Base-by-base conservation (phyloP, 2,329 filamentous ascomycete species). In the Endothia cerciana region DNA sequence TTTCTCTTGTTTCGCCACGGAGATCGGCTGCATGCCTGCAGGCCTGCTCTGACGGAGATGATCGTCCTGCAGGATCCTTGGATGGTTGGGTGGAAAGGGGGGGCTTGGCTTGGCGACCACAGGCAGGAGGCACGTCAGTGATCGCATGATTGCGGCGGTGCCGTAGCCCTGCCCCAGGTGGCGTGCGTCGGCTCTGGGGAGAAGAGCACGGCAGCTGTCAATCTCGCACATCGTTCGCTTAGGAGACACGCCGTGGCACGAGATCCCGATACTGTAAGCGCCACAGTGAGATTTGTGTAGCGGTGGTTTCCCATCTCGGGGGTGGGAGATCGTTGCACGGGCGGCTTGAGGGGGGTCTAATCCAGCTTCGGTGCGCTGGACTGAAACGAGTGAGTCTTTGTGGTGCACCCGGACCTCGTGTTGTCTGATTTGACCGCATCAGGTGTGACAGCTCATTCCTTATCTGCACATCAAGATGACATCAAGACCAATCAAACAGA, bases 141-240 rank as follows among this genome's bases (percentile, higher is more conserved):
- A 10, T 5, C 33, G 33, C 33, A 36, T n/a, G 33, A 36, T 36
- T 7, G 5, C 33, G 33, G 33, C 33, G 33, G 6, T 36, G 33
- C 33, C 6, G 33, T 36, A 36, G 33, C 10, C 33, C 33, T 1
- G n/a, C n/a, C n/a, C n/a, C n/a, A n/a, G n/a, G n/a, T n/a, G 4
- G 45, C 22, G 22, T 15, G 45, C 43, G 43, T 47, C 43, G 19
- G 8, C 8, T 25, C 43, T 47, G 6, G 8, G 6, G 43, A 19
- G n/a, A 4, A 15, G 25, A 51, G 40, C 40, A 60, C 57, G 57
- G 25, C 57, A 60, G 57, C 40, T 60, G 57, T 60, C 57, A 60
- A 60, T 60, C 25, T 45, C 57, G 40, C 57, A 47, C 57, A 3
- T 60, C 57, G 40, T n/a, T 60, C 57, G 57, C 57, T 60, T 60